These are phyloP conservation scores for Salicornia ramosissima DNA, from an alignment of 148 eudicot genomes.

Conservation along the genomic window DNA sequence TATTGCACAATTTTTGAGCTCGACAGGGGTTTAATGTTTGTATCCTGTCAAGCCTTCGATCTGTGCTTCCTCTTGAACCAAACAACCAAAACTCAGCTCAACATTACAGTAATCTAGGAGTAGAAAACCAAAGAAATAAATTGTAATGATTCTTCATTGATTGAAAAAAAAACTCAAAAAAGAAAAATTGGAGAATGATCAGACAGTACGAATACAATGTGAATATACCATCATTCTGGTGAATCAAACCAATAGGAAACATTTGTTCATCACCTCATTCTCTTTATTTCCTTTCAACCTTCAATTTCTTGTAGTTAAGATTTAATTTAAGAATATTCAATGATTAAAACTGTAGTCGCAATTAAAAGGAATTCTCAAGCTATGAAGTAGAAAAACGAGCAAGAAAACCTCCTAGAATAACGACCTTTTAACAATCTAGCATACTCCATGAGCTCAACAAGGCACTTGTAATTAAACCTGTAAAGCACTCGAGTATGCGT, in stretches of 20 bases:
- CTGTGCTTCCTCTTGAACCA: conserved; percentile 18
- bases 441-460: conserved; percentile 18
- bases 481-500: conserved; percentile 19
- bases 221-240: conserved; percentile 25
- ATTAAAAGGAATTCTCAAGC: conserved; percentile 3
- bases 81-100: not conserved
- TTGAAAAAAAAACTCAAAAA: not conserved
- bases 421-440: conserved; percentile 9
- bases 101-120: no score
- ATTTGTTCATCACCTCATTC: conserved; percentile 14
- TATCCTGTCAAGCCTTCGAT: conserved; percentile 45
- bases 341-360: not conserved
- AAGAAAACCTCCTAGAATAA: not conserved
- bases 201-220: conserved; percentile 45
- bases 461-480: not conserved
- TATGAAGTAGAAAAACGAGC: not conserved
- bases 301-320: not conserved
- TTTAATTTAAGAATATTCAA: not conserved
- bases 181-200: conserved; percentile 31
- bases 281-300: not conserved
- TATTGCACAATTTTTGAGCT: conserved; percentile 44
- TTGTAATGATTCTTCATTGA: not conserved
- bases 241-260: conserved; percentile 16
- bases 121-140: no score
- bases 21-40: conserved; percentile 12